A percentile compares a stretch with the other conserved stretches of the same genome.
Conservation (phyloP, 2,329 filamentous ascomycete species). For the Aureobasidium sp. region DNA sequence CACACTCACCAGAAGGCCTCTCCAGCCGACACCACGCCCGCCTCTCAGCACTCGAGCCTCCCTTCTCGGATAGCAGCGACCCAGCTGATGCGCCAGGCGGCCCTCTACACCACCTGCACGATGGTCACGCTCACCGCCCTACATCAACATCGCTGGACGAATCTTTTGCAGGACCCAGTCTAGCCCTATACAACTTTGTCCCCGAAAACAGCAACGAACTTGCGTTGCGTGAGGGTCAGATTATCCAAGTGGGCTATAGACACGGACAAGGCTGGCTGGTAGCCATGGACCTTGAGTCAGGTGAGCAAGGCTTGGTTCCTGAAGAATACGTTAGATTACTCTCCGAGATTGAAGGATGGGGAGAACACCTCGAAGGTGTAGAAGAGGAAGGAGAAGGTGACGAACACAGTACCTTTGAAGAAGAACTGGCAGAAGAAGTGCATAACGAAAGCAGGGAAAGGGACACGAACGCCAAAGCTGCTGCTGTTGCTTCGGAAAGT, state of each 20-base stretch:
- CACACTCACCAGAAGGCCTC: constrained; percentile 16
- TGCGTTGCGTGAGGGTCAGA: constrained; percentile 84
- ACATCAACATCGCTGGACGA: constrained; percentile 66
- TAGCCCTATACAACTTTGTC: constrained; percentile 91
- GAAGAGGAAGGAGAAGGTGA: constrained; percentile 4
- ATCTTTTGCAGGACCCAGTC: constrained; percentile 94
- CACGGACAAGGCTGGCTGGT: constrained; percentile 97
- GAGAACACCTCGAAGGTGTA: constrained; percentile 26
- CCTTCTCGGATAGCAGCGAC: constrained; percentile 14
- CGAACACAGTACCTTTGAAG: neutral
- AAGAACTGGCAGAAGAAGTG: neutral
- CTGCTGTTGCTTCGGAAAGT: neutral
- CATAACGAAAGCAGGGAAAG: neutral
- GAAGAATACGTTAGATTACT: constrained; percentile 93
- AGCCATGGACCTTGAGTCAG: constrained; percentile 89
- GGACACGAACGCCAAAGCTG: neutral
- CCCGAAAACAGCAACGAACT: constrained; percentile 96
- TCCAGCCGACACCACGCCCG: neutral
- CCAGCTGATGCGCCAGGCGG: constrained; percentile 11
- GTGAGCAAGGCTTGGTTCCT: constrained; percentile 87
- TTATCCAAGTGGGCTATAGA: constrained; percentile 92
- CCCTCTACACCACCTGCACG: constrained; percentile 9
- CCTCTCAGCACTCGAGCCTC: constrained; percentile 9
- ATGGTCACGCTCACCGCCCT: constrained; percentile 16
- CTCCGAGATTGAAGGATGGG: constrained; percentile 83